Percentiles rank a stretch among this genome's conserved stretches.
Conservation (phyloP, 805 yeast species). For the Yarrowia deformans region DNA sequence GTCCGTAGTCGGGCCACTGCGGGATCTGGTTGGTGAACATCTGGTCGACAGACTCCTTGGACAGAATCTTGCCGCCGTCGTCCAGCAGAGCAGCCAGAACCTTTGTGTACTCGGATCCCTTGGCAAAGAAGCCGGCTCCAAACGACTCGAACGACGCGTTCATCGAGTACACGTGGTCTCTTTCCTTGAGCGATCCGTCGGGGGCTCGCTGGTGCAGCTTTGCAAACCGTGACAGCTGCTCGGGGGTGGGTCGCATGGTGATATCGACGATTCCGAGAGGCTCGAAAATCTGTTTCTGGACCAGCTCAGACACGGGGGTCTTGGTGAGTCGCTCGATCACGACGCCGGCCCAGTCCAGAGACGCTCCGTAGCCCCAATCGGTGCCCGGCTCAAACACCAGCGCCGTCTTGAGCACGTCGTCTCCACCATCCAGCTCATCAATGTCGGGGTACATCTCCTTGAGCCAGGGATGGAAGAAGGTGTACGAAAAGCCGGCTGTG, state of each 20-base stretch:
- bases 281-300: constrained; percentile 42
- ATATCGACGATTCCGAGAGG: constrained; percentile 49
- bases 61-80: constrained; percentile 51
- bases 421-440: constrained; percentile 41
- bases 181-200: constrained; percentile 42
- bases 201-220: constrained; percentile 44
- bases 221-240: constrained; percentile 44
- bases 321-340: constrained; percentile 49
- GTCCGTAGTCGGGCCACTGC: constrained; percentile 45
- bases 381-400: constrained; percentile 53
- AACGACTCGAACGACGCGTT: constrained; percentile 23
- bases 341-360: constrained; percentile 53
- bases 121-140: constrained; percentile 55
- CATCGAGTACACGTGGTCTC: constrained; percentile 9
- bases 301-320: constrained; percentile 46
- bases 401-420: constrained; percentile 45
- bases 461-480: constrained; percentile 47
- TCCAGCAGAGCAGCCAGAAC: constrained; percentile 54
- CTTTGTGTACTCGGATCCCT: constrained; percentile 53
- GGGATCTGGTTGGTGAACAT: constrained; percentile 52
- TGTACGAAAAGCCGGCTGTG: constrained; percentile 54
- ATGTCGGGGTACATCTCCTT: constrained; percentile 34
- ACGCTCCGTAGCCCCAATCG: constrained; percentile 51
- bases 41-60: constrained; percentile 50
- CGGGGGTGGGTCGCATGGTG: constrained; percentile 46